These are phyloP conservation scores for Neofusicoccum cordaticola DNA, from an alignment of 2,329 filamentous ascomycete species.

Conservation along the genomic window DNA sequence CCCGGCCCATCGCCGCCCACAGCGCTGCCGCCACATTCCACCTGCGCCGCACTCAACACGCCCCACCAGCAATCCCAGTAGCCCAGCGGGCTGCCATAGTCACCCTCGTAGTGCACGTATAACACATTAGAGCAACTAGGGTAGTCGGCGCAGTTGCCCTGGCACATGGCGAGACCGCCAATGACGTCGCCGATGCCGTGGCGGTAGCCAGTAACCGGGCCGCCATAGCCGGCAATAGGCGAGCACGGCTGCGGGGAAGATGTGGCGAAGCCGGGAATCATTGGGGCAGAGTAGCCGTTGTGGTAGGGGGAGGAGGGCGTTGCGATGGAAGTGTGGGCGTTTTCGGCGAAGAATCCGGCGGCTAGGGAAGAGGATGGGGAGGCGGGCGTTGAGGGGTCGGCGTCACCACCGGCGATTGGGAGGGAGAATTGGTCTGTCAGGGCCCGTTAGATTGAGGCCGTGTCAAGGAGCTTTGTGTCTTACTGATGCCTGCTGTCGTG, in stretches of 20 bases:
- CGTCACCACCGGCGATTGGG: neutral
- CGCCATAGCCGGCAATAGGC: neutral
- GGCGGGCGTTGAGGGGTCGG: neutral
- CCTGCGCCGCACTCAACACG: neutral
- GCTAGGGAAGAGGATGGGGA: neutral
- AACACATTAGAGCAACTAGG: neutral
- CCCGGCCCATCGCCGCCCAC: neutral
- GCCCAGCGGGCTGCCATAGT: conserved; percentile 6
- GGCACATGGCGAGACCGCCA: conserved; percentile 12
- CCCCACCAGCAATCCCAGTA: conserved; percentile 18
- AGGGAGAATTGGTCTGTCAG: neutral
- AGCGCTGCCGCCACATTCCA: neutral
- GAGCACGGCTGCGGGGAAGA: neutral
- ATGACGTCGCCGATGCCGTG: neutral
- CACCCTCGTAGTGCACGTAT: conserved; percentile 1
- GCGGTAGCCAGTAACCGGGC: neutral
- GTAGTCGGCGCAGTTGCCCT: neutral
- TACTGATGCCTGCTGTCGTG: neutral
- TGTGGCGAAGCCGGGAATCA: neutral
- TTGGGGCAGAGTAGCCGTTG: neutral
- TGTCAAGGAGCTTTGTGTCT: neutral
- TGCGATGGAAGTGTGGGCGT: neutral
- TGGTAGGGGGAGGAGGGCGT: neutral
- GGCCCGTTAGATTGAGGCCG: neutral
- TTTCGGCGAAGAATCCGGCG: neutral